Conservation (phyloP, 2,329 filamentous ascomycete genomes). For the Diaporthe caulivora region DNA sequence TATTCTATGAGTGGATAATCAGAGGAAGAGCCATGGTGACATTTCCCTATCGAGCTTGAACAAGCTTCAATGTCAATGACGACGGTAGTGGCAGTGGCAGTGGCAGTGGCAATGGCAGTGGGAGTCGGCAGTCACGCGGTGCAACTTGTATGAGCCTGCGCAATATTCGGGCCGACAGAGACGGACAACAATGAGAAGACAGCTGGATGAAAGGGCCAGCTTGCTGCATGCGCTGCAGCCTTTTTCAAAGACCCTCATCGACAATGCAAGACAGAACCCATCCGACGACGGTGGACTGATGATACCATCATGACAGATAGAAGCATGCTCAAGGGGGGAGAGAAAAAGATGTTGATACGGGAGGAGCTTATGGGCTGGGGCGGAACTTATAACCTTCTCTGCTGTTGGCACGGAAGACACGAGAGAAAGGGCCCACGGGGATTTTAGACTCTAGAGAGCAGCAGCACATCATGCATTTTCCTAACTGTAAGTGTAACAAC, state of each 20-base stretch:
- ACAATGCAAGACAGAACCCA: neutral
- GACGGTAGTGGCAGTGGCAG: too few species aligned
- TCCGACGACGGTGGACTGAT: slow-evolving; percentile 2
- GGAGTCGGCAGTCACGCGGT: neutral
- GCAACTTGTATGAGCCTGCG: too few species aligned
- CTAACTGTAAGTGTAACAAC: slow-evolving; percentile 30
- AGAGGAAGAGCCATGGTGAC: neutral
- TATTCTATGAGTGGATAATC: slow-evolving; percentile 42
- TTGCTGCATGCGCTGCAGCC: neutral
- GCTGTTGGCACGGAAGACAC: neutral
- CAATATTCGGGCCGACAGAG: neutral
- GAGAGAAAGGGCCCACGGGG: neutral
- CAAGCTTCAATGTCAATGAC: too few species aligned
- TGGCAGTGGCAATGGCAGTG: too few species aligned
- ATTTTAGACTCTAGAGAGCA: slow-evolving; percentile 33
- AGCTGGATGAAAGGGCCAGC: neutral
- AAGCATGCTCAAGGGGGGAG: slow-evolving; percentile 6
- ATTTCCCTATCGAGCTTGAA: neutral
- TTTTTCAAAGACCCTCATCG: neutral
- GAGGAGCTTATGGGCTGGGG: neutral
- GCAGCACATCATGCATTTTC: slow-evolving; percentile 26
- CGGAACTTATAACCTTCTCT: neutral
- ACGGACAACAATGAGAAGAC: neutral
- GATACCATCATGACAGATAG: slow-evolving; percentile 7
- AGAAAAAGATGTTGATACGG: neutral